Conservation (phyloP, 495 filamentous ascomycete genomes). For the Penicillium coffeae region DNA sequence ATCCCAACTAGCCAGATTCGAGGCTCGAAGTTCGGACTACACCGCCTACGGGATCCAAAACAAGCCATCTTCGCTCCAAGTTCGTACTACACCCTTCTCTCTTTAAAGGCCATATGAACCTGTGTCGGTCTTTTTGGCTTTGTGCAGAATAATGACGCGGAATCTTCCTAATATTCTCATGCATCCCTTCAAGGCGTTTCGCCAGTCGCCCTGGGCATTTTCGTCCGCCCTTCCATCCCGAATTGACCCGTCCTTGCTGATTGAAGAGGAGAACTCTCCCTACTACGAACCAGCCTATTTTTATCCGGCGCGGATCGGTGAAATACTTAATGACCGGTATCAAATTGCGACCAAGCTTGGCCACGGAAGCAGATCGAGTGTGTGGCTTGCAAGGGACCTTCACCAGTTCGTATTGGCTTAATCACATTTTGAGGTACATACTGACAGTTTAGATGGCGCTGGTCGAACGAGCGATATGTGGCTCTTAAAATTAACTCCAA, state of each 20-base stretch:
- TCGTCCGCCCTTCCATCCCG: not conserved
- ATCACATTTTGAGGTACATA: not conserved
- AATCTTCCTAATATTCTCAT: constrained; percentile 3
- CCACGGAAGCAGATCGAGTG: constrained; percentile 31
- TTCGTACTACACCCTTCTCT: constrained; percentile 1
- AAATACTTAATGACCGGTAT: constrained; percentile 33
- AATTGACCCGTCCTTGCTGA: constrained; percentile 7
- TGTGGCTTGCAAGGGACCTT: constrained; percentile 38
- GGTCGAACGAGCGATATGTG: constrained; percentile 27
- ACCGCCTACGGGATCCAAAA: not conserved
- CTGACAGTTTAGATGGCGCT: constrained; percentile 21
- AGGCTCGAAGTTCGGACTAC: constrained; percentile 5
- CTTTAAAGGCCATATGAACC: constrained; percentile 3
- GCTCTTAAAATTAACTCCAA: constrained; percentile 32
- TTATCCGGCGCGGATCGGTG: constrained; percentile 33
- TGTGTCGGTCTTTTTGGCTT: constrained; percentile 2
- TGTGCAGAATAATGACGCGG: constrained; percentile 6
- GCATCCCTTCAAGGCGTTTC: constrained; percentile 3
- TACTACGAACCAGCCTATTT: constrained; percentile 31
- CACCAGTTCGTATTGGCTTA: constrained; percentile 15
- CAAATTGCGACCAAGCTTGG: constrained; percentile 39
- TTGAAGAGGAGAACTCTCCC: constrained; percentile 37
- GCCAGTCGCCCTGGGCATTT: constrained; percentile 3
- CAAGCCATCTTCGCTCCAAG: not conserved
- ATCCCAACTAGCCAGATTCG: constrained; percentile 5